phyloP scores from a whole-genome alignment of 1,284 basidiomycete genomes.

The Porodaedalea pini region DNA sequence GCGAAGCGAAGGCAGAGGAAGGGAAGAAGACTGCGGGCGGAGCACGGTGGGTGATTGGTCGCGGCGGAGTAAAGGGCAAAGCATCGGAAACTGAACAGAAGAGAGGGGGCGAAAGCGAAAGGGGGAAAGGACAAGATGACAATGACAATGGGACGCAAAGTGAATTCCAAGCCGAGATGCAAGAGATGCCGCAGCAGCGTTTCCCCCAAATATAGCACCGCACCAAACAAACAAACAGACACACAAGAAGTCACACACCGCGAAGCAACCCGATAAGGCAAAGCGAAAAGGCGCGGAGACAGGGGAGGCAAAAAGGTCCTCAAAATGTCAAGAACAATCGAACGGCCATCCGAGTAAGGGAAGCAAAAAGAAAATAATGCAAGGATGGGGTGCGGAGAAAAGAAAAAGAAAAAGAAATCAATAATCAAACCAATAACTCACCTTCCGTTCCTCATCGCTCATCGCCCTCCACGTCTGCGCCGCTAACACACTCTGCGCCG shows the following conservation, averaged over 20 bases:
- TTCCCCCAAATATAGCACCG: background rate
- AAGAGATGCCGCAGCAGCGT: background rate
- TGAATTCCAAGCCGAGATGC: background rate
- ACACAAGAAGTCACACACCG: background rate
- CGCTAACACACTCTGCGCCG: slow-evolving; percentile 91
- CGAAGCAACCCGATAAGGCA: slow-evolving; percentile 4
- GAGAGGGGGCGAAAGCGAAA: background rate
- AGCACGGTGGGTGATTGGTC: background rate
- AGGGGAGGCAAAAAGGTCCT: background rate
- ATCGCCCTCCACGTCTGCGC: slow-evolving; percentile 90
- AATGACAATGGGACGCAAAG: background rate
- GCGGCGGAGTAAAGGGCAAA: background rate
- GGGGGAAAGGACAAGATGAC: background rate
- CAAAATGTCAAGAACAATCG: slow-evolving; percentile 7
- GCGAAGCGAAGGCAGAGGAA: background rate
- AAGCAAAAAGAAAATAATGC: background rate
- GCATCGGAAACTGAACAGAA: background rate
- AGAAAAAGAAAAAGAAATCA: slow-evolving; percentile 15
- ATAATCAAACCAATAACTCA: slow-evolving; percentile 34
- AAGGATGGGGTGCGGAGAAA: slow-evolving; percentile 12
- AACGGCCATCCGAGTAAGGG: background rate
- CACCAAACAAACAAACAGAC: slow-evolving; percentile 2
- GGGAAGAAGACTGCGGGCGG: background rate
- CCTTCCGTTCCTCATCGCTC: slow-evolving; percentile 89
- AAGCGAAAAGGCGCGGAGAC: background rate